phyloP scores from a whole-genome alignment of 192 early-diverging fungal species.

The Gryganskiella cystojenkinii region DNA sequence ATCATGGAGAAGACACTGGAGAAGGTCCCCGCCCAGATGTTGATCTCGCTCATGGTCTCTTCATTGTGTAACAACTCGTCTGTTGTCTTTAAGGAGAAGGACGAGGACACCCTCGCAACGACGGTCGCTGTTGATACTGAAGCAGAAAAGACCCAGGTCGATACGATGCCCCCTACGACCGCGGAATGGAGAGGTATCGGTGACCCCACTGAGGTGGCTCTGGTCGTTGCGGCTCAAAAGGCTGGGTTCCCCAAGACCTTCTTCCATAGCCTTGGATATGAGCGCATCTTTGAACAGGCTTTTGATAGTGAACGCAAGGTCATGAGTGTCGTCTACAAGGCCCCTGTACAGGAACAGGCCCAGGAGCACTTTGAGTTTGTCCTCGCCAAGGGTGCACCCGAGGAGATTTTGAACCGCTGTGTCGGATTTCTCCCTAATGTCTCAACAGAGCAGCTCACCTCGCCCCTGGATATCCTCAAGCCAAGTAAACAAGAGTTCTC shows the following conservation, averaged over 20 bases:
- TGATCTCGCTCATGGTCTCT: conserved; percentile 76
- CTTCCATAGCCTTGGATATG: conserved; percentile 70
- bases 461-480: conserved; percentile 40
- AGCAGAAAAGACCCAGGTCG: neutral
- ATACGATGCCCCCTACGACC: neutral
- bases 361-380: conserved; percentile 61
- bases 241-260: conserved; percentile 75
- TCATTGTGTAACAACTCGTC: conserved; percentile 90
- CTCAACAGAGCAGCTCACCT: conserved; percentile 9
- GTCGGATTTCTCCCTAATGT: conserved; percentile 59
- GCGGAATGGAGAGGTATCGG: conserved; percentile 79
- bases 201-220: conserved; percentile 96
- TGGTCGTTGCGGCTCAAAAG: conserved; percentile 89
- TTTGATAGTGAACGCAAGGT: conserved; percentile 97
- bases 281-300: conserved; percentile 81
- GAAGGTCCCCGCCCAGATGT: conserved; percentile 60
- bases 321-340: conserved; percentile 87
- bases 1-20: conserved; percentile 58
- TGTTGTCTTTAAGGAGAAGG: conserved; percentile 67
- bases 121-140: neutral
- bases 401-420: conserved; percentile 83
- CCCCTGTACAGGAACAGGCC: neutral
- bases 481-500: conserved; percentile 50
- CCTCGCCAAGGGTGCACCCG: conserved; percentile 93
- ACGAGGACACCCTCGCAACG: conserved; percentile 17